Conservation (phyloP, 192 early-diverging fungal genomes). For the Coemansia sp. region DNA sequence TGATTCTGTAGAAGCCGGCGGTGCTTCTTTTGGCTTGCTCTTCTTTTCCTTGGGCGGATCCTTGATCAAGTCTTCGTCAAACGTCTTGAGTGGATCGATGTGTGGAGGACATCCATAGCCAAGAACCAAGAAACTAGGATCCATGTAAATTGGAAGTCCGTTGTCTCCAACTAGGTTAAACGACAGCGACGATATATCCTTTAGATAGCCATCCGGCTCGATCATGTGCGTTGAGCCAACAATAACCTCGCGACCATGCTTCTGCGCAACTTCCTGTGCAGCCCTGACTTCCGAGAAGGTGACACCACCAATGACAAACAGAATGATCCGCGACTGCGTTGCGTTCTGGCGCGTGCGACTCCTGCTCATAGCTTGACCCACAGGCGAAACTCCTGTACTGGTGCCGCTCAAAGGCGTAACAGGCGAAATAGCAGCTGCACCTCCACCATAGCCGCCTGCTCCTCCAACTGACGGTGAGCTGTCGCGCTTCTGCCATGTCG, state of each 20-base stretch:
- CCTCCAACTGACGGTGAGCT: conserved; percentile 30
- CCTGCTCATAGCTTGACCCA: background rate
- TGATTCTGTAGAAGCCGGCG: background rate
- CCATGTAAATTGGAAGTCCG: conserved; percentile 30
- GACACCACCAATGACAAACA: conserved; percentile 52
- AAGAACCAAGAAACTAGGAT: conserved; percentile 36
- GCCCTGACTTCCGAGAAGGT: conserved; percentile 51
- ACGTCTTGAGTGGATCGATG: conserved; percentile 35
- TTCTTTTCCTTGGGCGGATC: background rate
- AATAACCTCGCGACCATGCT: conserved; percentile 48
- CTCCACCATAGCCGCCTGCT: conserved; percentile 5
- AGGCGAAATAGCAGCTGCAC: conserved; percentile 9
- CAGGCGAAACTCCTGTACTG: conserved; percentile 7
- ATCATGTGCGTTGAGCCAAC: conserved; percentile 47
- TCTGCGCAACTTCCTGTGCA: conserved; percentile 42
- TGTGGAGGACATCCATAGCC: conserved; percentile 45
- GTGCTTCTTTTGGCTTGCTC: conserved; percentile 3
- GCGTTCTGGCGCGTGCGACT: conserved; percentile 9
- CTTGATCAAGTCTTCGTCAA: conserved; percentile 27
- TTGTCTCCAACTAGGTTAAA: conserved; percentile 39
- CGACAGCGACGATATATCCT: conserved; percentile 43
- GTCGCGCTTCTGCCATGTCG: conserved; percentile 55
- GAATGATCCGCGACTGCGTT: conserved; percentile 31
- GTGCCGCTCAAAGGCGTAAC: background rate
- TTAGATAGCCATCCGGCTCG: conserved; percentile 44